Evolutionary conservation across 1,139 yeast genomes (phyloP).

Genomic region (Sugiyamaella novakii): DNA sequence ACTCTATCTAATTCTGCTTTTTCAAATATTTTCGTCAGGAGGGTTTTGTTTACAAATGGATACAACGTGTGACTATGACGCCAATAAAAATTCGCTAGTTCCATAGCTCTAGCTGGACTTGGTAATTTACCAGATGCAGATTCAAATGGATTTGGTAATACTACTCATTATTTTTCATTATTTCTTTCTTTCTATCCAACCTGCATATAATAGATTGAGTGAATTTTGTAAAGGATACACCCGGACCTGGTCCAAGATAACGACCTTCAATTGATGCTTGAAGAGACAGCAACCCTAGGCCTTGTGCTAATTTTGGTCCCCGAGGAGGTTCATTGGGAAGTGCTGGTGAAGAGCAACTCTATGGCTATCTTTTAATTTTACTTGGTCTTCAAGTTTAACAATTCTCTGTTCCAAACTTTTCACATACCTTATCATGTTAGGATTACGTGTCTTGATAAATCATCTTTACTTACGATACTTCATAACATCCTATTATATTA

Average conservation of each 20-base stretch:
- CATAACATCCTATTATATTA: slow-evolving; percentile 23
- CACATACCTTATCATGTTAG: slow-evolving; percentile 21
- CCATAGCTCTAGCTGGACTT: slow-evolving; percentile 25
- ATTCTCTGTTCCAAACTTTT: slow-evolving; percentile 24
- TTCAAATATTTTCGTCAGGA: slow-evolving; percentile 23
- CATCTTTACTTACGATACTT: slow-evolving; percentile 23
- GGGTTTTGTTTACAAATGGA: slow-evolving; percentile 26
- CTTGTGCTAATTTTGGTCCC: slow-evolving; percentile 25
- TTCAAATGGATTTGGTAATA: no score
- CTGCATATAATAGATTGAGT: slow-evolving; percentile 29
- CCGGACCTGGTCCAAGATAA: slow-evolving; percentile 34
- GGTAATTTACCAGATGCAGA: slow-evolving; percentile 24
- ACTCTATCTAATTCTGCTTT: slow-evolving; percentile 14
- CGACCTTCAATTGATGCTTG: slow-evolving; percentile 30
- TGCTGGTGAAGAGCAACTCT: no score
- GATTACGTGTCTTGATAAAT: neutral
- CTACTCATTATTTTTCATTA: slow-evolving; percentile 21
- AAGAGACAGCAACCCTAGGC: slow-evolving; percentile 27
- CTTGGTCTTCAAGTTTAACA: slow-evolving; percentile 15
- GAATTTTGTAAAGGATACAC: slow-evolving; percentile 31
- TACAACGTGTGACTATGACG: slow-evolving; percentile 31
- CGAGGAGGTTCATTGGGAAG: neutral
- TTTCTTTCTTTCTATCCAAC: slow-evolving; percentile 24
- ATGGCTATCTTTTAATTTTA: slow-evolving; percentile 13
- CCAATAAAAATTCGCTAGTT: slow-evolving; percentile 31